Percentiles rank a stretch among this genome's conserved stretches.
phyloP scores from a whole-genome alignment of 306 rosid species.

The Pueraria montana region DNA sequence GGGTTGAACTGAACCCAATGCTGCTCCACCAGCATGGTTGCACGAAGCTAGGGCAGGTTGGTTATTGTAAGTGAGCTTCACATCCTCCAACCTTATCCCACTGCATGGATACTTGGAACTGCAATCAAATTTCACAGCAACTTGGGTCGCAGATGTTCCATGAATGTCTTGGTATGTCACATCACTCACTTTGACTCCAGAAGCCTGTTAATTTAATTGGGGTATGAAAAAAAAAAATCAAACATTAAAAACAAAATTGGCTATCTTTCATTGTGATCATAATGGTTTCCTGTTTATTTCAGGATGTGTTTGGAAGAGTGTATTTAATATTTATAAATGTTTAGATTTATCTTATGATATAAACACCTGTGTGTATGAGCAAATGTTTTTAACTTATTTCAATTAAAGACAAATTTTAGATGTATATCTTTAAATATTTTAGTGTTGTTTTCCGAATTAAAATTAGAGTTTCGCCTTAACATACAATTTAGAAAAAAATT shows the following conservation, averaged over 20 bases:
- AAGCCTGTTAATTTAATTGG: constrained; percentile 52
- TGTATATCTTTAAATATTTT: no score
- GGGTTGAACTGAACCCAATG: constrained; percentile 58
- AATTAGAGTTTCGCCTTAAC: no score
- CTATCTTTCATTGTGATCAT: neutral
- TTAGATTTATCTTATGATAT: no score
- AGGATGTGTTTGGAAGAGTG: no score
- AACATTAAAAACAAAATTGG: neutral
- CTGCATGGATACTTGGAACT: constrained; percentile 64
- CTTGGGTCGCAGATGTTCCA: constrained; percentile 67
- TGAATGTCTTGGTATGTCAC: constrained; percentile 58
- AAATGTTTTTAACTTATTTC: no score
- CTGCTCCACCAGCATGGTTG: constrained; percentile 47
- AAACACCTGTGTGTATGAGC: no score
- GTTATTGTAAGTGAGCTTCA: constrained; percentile 58
- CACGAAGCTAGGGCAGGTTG: constrained; percentile 59
- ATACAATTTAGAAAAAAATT: no score
- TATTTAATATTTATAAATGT: no score
- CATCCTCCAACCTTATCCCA: constrained; percentile 55
- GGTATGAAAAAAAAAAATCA: neutral
- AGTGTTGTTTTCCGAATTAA: no score
- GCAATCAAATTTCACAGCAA: constrained; percentile 71
- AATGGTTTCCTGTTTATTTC: no score
- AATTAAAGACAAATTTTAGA: no score
- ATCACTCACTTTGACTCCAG: constrained; percentile 68